These are phyloP conservation scores for Phytopythium montanum DNA, from an alignment of 352 stramenopile species.

Conservation along the genomic window DNA sequence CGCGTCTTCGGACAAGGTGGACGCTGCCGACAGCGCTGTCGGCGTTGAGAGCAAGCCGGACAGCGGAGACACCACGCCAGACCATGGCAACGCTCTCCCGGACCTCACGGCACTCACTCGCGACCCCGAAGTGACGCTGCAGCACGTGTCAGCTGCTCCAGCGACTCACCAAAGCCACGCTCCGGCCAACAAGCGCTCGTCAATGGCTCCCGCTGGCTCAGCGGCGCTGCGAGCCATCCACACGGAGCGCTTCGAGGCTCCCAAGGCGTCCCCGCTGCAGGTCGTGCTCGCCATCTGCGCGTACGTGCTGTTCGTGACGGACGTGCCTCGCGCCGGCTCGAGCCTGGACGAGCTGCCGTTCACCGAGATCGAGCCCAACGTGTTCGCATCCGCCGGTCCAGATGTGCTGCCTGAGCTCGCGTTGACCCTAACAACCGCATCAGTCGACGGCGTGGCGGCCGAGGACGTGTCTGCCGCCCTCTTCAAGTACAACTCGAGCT, in stretches of 20 bases:
- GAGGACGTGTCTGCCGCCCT: conserved; percentile 15
- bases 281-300: conserved; percentile 32
- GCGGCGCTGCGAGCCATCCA: conserved; percentile 4
- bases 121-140: conserved; percentile 5
- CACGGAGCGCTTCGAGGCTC: conserved; percentile 6
- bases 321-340: conserved; percentile 31
- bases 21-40: not conserved
- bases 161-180: not conserved
- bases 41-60: not conserved
- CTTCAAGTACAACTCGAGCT: conserved; percentile 46
- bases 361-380: conserved; percentile 45
- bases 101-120: conserved; percentile 6
- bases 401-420: conserved; percentile 22
- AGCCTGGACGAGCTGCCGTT: conserved; percentile 37
- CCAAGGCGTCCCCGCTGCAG: conserved; percentile 15
- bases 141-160: not conserved
- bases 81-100: not conserved
- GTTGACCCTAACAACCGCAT: conserved; percentile 14
- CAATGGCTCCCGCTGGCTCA: not conserved
- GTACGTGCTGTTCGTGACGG: conserved; percentile 42
- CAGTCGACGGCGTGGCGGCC: not conserved
- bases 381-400: conserved; percentile 43
- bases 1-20: not conserved
- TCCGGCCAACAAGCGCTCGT: not conserved
- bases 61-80: not conserved